Evolutionary conservation across 1,139 yeast species (phyloP).

Genomic region (Debaryomyces robertsiae): DNA sequence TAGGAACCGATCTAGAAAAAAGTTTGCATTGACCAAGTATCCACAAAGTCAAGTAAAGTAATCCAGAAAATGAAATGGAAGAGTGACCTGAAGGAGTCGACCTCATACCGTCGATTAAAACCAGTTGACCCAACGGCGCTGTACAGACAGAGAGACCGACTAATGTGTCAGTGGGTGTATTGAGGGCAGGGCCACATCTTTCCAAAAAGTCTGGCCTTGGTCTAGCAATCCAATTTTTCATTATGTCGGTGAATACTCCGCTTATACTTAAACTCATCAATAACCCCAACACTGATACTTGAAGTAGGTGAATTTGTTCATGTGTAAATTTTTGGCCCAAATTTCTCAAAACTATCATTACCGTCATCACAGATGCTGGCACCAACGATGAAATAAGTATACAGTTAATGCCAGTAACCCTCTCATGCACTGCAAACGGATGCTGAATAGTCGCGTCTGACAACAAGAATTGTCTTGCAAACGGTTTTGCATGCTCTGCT

Average conservation of each 20-base stretch:
- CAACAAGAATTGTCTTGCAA: conserved; percentile 37
- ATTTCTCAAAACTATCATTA: conserved; percentile 11
- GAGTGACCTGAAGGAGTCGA: conserved; percentile 53
- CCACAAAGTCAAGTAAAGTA: conserved; percentile 45
- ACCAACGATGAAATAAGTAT: conserved; percentile 27
- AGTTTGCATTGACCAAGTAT: conserved; percentile 39
- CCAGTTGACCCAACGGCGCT: conserved; percentile 36
- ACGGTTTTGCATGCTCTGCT: conserved; percentile 43
- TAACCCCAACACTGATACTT: conserved; percentile 29
- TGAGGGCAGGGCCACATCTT: conserved; percentile 40
- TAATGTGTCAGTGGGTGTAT: conserved; percentile 32
- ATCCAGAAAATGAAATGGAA: conserved; percentile 44
- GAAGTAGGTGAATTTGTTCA: conserved; percentile 21
- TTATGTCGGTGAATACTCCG: conserved; percentile 38
- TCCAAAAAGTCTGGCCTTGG: conserved; percentile 50
- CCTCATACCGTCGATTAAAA: conserved; percentile 46
- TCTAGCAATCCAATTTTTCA: conserved; percentile 50
- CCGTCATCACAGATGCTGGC: conserved; percentile 23
- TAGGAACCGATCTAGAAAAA: conserved; percentile 14
- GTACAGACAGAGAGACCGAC: conserved; percentile 44
- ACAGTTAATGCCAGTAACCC: conserved; percentile 35
- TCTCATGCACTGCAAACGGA: conserved; percentile 48
- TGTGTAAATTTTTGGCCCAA: conserved; percentile 4
- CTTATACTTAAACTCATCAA: conserved; percentile 23
- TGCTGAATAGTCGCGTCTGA: conserved; percentile 42